phyloP scores from a whole-genome alignment of 768 basidiomycete species.

The Pulveroboletus sp. region DNA sequence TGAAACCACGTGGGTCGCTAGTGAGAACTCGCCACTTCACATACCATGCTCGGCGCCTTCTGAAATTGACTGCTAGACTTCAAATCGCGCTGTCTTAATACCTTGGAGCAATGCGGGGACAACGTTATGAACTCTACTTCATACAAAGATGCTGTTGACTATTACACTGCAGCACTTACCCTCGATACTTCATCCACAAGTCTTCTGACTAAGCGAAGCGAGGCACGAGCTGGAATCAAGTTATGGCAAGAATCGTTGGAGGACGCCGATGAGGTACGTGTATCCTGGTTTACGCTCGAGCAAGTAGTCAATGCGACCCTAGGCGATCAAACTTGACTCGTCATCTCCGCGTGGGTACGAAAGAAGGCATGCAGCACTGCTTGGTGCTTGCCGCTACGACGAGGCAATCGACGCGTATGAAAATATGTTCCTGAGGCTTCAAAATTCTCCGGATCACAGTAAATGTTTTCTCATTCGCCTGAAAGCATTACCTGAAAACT shows the following conservation, averaged over 20 bases:
- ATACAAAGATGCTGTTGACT: neutral
- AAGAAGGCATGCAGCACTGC: conserved; percentile 2
- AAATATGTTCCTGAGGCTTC: neutral
- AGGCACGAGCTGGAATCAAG: neutral
- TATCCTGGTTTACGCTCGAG: neutral
- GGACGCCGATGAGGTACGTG: neutral
- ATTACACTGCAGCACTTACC: neutral
- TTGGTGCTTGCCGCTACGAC: neutral
- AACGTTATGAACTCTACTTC: neutral
- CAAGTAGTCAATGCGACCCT: neutral
- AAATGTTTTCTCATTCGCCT: too few species aligned
- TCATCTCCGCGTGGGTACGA: conserved; percentile 2
- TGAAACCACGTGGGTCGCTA: neutral
- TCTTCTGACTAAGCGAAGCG: neutral
- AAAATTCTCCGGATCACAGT: too few species aligned
- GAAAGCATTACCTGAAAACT: too few species aligned
- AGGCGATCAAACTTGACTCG: conserved; percentile 3
- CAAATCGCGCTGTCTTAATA: neutral
- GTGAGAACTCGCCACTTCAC: neutral
- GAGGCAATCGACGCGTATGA: neutral
- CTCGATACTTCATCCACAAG: neutral
- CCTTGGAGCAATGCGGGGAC: neutral
- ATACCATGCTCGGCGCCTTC: neutral
- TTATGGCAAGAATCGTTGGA: neutral
- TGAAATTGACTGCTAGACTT: neutral